Base-by-base conservation (phyloP, 1,139 yeast species). In the Yamadazyma kanchanaburiensis region DNA sequence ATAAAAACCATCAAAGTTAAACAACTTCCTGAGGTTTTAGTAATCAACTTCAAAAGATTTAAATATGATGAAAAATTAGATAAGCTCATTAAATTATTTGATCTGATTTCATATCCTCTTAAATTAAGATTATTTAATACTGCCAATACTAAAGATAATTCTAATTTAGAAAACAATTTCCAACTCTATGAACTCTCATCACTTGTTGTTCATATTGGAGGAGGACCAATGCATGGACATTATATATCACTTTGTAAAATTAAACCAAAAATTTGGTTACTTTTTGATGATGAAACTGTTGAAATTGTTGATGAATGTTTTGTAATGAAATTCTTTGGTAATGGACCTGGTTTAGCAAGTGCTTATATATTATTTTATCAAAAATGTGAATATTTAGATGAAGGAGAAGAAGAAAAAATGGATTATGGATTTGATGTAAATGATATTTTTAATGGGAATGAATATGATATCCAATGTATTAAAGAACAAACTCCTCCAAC, bases 151-250 rank as follows among this genome's bases (percentile, higher is more conserved):
- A 22, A 27, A 5, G 35, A 35, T 12, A 30, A 35, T 17, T 25
- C 22, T 8, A 25, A 29, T 11, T 18, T 24, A 4, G 46, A 43
- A 11, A 43, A 43, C 13, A 77, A 76, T 23, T 58, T 58, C 30
- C 53, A 57, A n/a, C 67, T 81, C 17, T 91, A 88, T 49, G 96
- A 88, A 46, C 62, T 91, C 31, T 82, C 80, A 39, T 88, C 94
- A 0, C 79, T 89, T 25, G 94, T 91, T 14, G 88, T 91, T 13
- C 98, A 91, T 50, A 81, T 91, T 47, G 98, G 98, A 4, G 95
- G 96, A 3, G 97, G 97, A 0, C 96, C 97, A 2, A 88, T 88
- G 66, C 96, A 89, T 58, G 98, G 98, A 0, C 98, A 91, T 55
- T 91, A 91, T 50, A 89, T 91, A 10, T 76, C 95, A 0, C 64